Percentiles rank a stretch among this genome's conserved stretches.
Evolutionary conservation across 352 stramenopile genomes (phyloP).

Genomic region (Pythium chondricola): DNA sequence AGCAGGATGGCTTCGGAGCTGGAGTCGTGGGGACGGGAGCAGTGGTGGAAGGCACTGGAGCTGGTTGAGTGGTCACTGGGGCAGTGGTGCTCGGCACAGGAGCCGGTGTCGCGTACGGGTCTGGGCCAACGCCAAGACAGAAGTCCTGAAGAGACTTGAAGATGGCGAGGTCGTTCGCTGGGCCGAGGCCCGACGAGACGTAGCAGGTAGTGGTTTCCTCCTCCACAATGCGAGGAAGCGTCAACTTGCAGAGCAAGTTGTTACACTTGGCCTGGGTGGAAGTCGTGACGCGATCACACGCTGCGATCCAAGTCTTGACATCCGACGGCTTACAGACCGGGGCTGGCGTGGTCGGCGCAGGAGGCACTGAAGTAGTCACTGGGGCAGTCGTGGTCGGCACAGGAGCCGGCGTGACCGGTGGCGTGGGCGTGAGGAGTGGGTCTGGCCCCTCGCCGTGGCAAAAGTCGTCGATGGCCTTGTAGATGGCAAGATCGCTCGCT

Average conservation of each 20-base stretch:
- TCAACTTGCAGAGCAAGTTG: constrained; percentile 23
- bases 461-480: constrained; percentile 30
- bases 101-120: constrained; percentile 19
- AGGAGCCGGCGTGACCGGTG: background rate
- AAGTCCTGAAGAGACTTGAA: constrained; percentile 30
- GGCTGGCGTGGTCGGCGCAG: background rate
- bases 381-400: constrained; percentile 1
- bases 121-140: constrained; percentile 24
- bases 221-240: constrained; percentile 36
- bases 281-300: constrained; percentile 27
- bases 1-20: background rate
- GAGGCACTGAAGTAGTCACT: background rate
- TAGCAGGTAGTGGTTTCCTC: constrained; percentile 35
- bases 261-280: constrained; percentile 34
- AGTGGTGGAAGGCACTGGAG: background rate
- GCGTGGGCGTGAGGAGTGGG: constrained; percentile 18
- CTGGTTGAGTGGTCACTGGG: background rate
- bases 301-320: constrained; percentile 21
- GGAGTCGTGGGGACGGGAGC: too few species aligned
- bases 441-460: constrained; percentile 36
- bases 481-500: constrained; percentile 33
- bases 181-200: constrained; percentile 24
- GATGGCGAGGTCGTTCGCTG: constrained; percentile 29
- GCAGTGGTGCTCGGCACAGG: background rate
- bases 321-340: constrained; percentile 10